Percentiles rank a stretch among this genome's conserved stretches.
phyloP scores from a whole-genome alignment of 768 basidiomycete genomes.

The Holtermannia corniformis region DNA sequence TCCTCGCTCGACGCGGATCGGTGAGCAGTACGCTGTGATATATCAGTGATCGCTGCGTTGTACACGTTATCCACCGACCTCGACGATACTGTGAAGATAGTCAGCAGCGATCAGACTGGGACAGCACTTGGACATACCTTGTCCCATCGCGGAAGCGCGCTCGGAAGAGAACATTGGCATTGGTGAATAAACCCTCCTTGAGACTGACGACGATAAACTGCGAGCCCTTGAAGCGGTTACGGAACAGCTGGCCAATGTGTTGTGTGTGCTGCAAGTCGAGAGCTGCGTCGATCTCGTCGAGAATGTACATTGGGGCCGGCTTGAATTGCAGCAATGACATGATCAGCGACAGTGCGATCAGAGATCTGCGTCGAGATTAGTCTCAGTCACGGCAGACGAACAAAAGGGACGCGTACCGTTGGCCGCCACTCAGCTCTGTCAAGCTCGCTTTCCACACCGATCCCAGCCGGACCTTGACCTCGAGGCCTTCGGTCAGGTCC shows the following conservation, averaged over 20 bases:
- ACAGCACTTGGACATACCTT: constrained; percentile 61
- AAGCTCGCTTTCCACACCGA: constrained; percentile 95
- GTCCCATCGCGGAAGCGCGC: constrained; percentile 92
- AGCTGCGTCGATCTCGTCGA: constrained; percentile 97
- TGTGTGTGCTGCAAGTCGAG: constrained; percentile 74
- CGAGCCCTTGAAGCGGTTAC: constrained; percentile 89
- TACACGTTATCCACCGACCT: not conserved
- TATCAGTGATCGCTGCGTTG: no score
- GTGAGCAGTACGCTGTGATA: constrained; percentile 3
- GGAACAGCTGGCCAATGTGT: constrained; percentile 96
- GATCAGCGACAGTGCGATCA: constrained; percentile 94
- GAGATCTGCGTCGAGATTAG: constrained; percentile 52
- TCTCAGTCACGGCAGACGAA: not conserved
- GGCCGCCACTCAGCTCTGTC: constrained; percentile 94
- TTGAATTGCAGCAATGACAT: constrained; percentile 99
- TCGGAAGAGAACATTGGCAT: constrained; percentile 91
- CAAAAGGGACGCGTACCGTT: constrained; percentile 67
- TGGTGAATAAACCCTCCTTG: constrained; percentile 94
- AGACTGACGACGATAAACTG: constrained; percentile 97
- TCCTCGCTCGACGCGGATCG: not conserved
- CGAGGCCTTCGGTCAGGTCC: constrained; percentile 87
- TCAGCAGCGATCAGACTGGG: not conserved
- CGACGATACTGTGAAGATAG: not conserved
- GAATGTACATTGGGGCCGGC: constrained; percentile 97
- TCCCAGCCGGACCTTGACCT: constrained; percentile 93